Percentiles rank a stretch among this genome's conserved stretches.
These are phyloP conservation scores for Naumovozyma baii DNA, from an alignment of 805 yeast species.

Conservation along the genomic window DNA sequence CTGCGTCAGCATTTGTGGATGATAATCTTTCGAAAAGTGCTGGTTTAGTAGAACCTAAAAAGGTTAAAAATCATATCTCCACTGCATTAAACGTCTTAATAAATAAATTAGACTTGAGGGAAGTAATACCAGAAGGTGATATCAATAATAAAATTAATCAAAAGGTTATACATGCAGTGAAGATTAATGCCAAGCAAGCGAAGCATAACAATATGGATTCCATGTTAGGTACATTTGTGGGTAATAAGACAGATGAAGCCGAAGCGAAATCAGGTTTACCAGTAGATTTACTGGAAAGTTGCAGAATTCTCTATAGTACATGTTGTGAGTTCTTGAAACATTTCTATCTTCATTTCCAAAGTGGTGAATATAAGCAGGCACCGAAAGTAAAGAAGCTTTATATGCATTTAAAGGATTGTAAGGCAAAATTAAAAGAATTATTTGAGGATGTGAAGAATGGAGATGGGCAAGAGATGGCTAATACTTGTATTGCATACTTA, in stretches of 20 bases:
- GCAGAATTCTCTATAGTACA: constrained; percentile 58
- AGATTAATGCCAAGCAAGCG: constrained; percentile 45
- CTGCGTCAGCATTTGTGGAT: background rate
- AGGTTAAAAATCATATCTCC: constrained; percentile 14
- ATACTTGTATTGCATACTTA: constrained; percentile 29
- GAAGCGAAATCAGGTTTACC: constrained; percentile 31
- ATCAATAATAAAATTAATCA: constrained; percentile 28
- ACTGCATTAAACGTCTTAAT: constrained; percentile 12
- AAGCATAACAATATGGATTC: constrained; percentile 27
- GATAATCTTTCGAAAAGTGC: constrained; percentile 3
- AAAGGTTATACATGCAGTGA: constrained; percentile 39
- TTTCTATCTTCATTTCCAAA: constrained; percentile 57
- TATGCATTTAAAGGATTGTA: constrained; percentile 38
- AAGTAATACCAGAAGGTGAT: constrained; percentile 15
- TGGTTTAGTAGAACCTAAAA: constrained; percentile 13
- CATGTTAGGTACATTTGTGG: constrained; percentile 18
- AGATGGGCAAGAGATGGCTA: constrained; percentile 23
- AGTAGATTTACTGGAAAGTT: constrained; percentile 36
- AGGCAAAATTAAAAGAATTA: constrained; percentile 32
- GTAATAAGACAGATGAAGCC: constrained; percentile 19
- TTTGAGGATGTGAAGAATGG: constrained; percentile 24
- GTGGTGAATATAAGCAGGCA: constrained; percentile 39
- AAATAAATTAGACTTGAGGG: constrained; percentile 23
- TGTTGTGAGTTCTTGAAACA: constrained; percentile 68
- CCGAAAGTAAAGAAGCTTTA: constrained; percentile 37